Evolutionary conservation across 2,329 filamentous ascomycete genomes (phyloP).

Genomic region (Coniochaeta ligniaria): DNA sequence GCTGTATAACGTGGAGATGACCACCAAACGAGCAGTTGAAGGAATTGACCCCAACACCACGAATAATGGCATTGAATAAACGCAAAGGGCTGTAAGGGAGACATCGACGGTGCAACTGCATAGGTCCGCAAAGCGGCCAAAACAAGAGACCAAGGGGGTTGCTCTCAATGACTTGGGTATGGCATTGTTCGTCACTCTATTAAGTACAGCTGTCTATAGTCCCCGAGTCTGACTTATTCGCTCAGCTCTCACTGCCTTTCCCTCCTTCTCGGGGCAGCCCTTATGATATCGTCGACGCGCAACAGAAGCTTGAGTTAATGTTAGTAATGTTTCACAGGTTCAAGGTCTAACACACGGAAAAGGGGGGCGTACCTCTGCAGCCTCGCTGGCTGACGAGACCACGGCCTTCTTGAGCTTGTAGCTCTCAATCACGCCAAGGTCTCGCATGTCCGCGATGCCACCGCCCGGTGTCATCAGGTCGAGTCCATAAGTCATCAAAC

Average conservation of each 20-base stretch:
- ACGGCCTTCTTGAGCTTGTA: slow-evolving; percentile 99
- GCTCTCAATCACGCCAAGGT: slow-evolving; percentile 91
- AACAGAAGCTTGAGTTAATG: slow-evolving; percentile 60
- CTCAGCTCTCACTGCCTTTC: slow-evolving; percentile 41
- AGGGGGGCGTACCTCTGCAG: slow-evolving; percentile 69
- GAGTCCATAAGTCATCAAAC: slow-evolving; percentile 84
- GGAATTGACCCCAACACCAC: too few species aligned
- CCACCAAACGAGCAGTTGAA: too few species aligned
- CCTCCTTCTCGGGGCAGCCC: slow-evolving; percentile 77
- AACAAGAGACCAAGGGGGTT: not conserved
- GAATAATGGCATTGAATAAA: too few species aligned
- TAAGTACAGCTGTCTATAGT: not conserved
- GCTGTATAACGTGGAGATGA: too few species aligned
- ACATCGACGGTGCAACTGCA: too few species aligned
- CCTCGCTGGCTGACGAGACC: slow-evolving; percentile 91
- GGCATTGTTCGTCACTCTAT: not conserved
- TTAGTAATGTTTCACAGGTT: slow-evolving; percentile 11
- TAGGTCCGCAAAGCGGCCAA: not conserved
- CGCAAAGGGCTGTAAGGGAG: too few species aligned
- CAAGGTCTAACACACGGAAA: not conserved
- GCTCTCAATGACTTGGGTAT: not conserved
- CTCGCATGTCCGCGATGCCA: slow-evolving; percentile 91
- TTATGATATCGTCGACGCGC: slow-evolving; percentile 96
- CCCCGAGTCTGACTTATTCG: not conserved
- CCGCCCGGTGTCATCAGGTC: slow-evolving; percentile 86